Percentiles rank a stretch among this genome's conserved stretches.
These are phyloP conservation scores for Lentinula sp. DNA, from an alignment of 768 basidiomycete genomes.

Conservation along the genomic window DNA sequence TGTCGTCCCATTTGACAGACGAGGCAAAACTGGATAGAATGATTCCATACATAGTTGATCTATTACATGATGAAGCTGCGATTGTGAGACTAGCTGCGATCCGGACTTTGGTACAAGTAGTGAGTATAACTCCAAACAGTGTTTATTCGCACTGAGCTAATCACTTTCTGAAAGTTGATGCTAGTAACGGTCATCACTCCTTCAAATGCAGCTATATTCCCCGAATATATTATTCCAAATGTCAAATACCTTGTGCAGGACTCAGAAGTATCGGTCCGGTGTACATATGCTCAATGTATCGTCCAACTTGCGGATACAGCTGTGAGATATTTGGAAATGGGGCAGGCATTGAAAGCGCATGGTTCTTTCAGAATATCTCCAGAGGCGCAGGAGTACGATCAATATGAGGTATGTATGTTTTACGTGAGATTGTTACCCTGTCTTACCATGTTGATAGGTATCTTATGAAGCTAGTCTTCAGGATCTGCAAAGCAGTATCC, in stretches of 20 bases:
- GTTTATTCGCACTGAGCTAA: not conserved
- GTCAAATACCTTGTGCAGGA: constrained; percentile 79
- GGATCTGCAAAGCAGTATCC: constrained; percentile 80
- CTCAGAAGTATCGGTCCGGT: constrained; percentile 76
- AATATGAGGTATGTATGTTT: constrained; percentile 58
- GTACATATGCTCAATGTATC: constrained; percentile 79
- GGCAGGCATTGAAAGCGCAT: constrained; percentile 82
- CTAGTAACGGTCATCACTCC: constrained; percentile 79
- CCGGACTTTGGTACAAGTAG: constrained; percentile 77
- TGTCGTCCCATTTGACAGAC: constrained; percentile 79
- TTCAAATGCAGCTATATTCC: constrained; percentile 81
- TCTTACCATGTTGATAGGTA: constrained; percentile 42
- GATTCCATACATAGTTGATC: constrained; percentile 85
- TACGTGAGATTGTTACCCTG: not conserved
- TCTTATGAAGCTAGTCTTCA: constrained; percentile 85
- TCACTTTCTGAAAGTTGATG: constrained; percentile 24
- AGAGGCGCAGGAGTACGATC: constrained; percentile 69
- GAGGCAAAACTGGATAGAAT: constrained; percentile 94
- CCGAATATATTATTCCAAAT: constrained; percentile 94
- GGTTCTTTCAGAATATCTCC: constrained; percentile 61
- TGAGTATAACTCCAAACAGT: constrained; percentile 29
- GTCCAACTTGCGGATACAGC: constrained; percentile 83
- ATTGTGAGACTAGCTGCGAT: constrained; percentile 77
- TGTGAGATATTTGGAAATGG: constrained; percentile 87
- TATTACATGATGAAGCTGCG: constrained; percentile 81